Base-by-base conservation (phyloP, 192 early-diverging fungal species). In the Umbelopsis sp. region DNA sequence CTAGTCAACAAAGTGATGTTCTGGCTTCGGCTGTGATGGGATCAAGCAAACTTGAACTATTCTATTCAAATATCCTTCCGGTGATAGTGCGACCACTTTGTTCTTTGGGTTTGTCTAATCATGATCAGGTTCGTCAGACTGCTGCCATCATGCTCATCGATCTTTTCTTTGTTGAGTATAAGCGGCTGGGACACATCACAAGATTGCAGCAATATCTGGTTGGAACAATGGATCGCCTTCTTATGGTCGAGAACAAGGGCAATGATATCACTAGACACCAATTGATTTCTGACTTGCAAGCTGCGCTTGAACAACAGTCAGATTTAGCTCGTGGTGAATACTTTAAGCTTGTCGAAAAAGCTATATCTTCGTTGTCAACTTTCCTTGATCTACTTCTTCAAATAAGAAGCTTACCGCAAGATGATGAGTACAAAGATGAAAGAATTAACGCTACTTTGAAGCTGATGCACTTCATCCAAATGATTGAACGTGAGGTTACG, bases 381-480 rank as follows among this genome's bases (percentile, higher is more conserved):
- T 86, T 91, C 55, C 51, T 90, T 41, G 84, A 82, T 22, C 30
- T 90, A 30, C 61, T 86, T 45, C 49, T 87, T 0, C 74, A 77
- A 35, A 77, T 92, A 27, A 79, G 89, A 46, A 82, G 85, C 46
- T 72, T 89, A 10, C 87, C 90, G 1, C 44, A 20, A 8, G 73
- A 77, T 16, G 74, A 84, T 33, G 80, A 87, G 64, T 84, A 76
- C 70, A 79, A 85, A 67, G 89, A 89, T 52, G 91, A 92, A 55
- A 76, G 82, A n/a, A 82, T 89, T 21, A 83, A 84, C 23, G 81
- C 81, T 21, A 83, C 86, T 0, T 64, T 92, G 15, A 89, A 87
- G 64, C 70, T 93, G 64, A 84, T 91, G 71, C 69, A 85, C 35
- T 91, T 91, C 50, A 81, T 93, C 20, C 80, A 85, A 30, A 76